These are phyloP conservation scores for Kurtzmaniella quercitrusa DNA, from an alignment of 1,139 yeast species.

Conservation along the genomic window DNA sequence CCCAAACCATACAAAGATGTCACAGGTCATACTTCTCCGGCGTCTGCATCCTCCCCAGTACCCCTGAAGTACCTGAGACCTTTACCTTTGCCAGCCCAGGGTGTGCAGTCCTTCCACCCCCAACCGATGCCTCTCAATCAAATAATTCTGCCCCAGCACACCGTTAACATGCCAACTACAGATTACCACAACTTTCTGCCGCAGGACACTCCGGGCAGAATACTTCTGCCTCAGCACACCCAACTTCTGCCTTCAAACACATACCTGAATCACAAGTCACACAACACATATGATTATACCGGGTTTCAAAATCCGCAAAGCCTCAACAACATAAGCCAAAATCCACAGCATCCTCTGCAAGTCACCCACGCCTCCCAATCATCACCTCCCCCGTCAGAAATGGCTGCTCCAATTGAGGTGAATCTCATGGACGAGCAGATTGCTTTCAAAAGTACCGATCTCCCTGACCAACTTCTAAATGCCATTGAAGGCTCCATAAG, in stretches of 20 bases:
- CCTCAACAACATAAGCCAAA: neutral
- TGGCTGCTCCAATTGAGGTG: neutral
- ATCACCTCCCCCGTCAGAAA: neutral
- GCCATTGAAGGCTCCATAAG: neutral
- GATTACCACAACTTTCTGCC: constrained; percentile 8
- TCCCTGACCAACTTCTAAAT: neutral
- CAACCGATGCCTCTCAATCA: constrained; percentile 15
- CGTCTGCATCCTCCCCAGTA: constrained; percentile 8
- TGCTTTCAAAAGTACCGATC: neutral
- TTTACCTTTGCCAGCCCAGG: constrained; percentile 33
- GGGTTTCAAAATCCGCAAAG: neutral
- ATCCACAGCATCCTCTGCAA: neutral
- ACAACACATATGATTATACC: neutral
- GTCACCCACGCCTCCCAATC: neutral
- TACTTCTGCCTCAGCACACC: neutral
- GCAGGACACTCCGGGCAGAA: neutral
- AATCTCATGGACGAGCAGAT: neutral
- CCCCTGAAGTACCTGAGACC: constrained; percentile 33
- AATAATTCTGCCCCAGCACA: constrained; percentile 9
- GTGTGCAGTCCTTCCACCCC: constrained; percentile 11
- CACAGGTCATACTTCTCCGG: neutral
- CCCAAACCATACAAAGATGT: constrained; percentile 23
- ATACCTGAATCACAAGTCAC: neutral
- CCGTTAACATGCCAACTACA: constrained; percentile 16
- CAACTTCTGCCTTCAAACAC: neutral